Evolutionary conservation across 345 rosid species (phyloP), one percentile per base, ranked within the genome.

Genomic region (Eutrema japonicum): DNA sequence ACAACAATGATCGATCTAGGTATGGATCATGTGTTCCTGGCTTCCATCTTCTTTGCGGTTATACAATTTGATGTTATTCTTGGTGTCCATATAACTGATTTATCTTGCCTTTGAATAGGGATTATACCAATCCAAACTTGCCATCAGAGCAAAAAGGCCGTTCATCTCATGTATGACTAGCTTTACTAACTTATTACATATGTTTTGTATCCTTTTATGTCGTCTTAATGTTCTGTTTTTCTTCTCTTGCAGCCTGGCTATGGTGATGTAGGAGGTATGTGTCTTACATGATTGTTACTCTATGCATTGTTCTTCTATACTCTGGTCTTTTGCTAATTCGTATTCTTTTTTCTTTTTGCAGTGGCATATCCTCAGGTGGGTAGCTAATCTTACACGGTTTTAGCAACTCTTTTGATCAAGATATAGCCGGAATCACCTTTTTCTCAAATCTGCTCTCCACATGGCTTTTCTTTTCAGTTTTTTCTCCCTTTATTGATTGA

Each of bases 1-100:
- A 88, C 86, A 95, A 95, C 77, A 92, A 92, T 69, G 99, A 95
- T 61, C 87, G 97, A 37, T 95, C 99, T 37, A 89, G 99, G 99
- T 90, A 64, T 41, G 75, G 69, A 10, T 78, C 64, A 30, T 53
- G 12, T 22, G 26, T 46, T 8, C 43, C 12, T 30, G 1, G 48
- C 30, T 33, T 62, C 36, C 16, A 63, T 53, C 5, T 65, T 52
- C 30, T 37, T 30, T n/a, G 11, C 2, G 9, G 57, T 68, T 52
- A 59, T 52, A 45, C 9, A 43, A 14, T 62, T 14, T 64, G 10
- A 70, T 76, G 40, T 55, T 46, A 13, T 46, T 13, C 26, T 22
- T 63, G 47, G 3, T 76, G 60, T 55, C 18, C 38, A 9, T 48
- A 33, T 18, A 11, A 14, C 33, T 76, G 7, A 38, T 64, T 55